Base-by-base conservation (phyloP, 257 asterid genomes). In the Cinchona pubescens region DNA sequence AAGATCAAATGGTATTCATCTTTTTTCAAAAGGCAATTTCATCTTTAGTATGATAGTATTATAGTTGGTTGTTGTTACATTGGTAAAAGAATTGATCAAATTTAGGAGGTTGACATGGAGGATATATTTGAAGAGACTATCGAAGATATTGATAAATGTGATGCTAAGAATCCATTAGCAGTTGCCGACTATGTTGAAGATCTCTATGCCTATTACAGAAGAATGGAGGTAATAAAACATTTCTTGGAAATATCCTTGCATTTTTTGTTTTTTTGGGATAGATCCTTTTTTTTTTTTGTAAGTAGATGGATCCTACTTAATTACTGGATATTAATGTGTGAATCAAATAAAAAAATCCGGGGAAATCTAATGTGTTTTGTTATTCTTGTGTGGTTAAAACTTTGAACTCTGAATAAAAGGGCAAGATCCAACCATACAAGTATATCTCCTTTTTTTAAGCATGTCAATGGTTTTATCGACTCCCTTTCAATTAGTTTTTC, bases 101-200 rank as follows among this genome's bases (percentile, higher is more conserved):
- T 85, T 48, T 40, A 85, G 91, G 98, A 94, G 85, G 89, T 94
- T 13, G 97, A 92, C 60, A 94, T 94, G 97, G 98, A 89, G 67
- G 98, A 94, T 83, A 90, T 89, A 67, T 88, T 88, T 40, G 96
- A 90, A 71, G 97, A 92, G 75, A 64, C 87, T 37, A 74, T 90
- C 0, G n/a, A 80, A 74, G 97, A 94, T 75, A 94, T 94, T 16
- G 98, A 94, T 51, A 66, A 85, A 21, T 55, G 78, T 46, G 97
- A 94, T 74, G 87, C 82, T 3, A 88, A 87, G 80, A 85, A 94
- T 75, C 92, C 94, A 16, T 88, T 94, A 49, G 89, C 96, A 11
- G 96, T 83, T 38, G 84, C 79, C 7, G 98, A 94, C n/a, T 94
- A 94, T 72, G 87, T 92, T 5, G 93, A 88, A 27, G 97, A 94